Percentiles rank a stretch among this genome's conserved stretches.
Evolutionary conservation across 805 yeast species (phyloP).

Genomic region (Ogataea nakhonphanomensis): DNA sequence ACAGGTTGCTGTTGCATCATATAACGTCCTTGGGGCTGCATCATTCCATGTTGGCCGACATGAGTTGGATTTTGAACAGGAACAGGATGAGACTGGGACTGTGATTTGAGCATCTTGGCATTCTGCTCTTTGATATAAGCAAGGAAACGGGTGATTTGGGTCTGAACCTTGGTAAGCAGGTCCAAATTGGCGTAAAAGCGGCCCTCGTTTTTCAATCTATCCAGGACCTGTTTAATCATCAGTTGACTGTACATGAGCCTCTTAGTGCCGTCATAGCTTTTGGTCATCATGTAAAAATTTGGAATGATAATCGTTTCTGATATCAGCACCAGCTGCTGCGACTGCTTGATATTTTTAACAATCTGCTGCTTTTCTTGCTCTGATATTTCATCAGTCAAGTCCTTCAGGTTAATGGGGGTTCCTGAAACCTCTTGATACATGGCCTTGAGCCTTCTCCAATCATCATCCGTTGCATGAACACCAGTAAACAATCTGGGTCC

Average conservation of each 20-base stretch:
- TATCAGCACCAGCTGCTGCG: slow-evolving; percentile 59
- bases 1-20: slow-evolving; percentile 15
- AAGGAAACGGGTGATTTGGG: slow-evolving; percentile 72
- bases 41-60: slow-evolving; percentile 14
- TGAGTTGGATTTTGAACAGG: slow-evolving; percentile 12
- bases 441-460: slow-evolving; percentile 55
- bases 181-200: slow-evolving; percentile 71
- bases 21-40: slow-evolving; percentile 21
- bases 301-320: slow-evolving; percentile 72
- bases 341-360: slow-evolving; percentile 48
- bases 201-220: slow-evolving; percentile 47
- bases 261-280: slow-evolving; percentile 70
- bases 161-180: slow-evolving; percentile 62
- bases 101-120: slow-evolving; percentile 26
- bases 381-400: slow-evolving; percentile 57
- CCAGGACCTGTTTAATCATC: slow-evolving; percentile 74
- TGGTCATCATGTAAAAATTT: slow-evolving; percentile 71
- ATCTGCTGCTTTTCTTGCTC: slow-evolving; percentile 63
- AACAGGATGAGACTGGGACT: slow-evolving; percentile 19
- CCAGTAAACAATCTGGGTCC: slow-evolving; percentile 32
- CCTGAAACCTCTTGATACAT: slow-evolving; percentile 68
- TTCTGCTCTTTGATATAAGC: slow-evolving; percentile 65
- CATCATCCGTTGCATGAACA: slow-evolving; percentile 51
- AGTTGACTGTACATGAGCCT: slow-evolving; percentile 74
- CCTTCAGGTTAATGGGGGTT: slow-evolving; percentile 62